phyloP scores from a whole-genome alignment of 805 yeast genomes.

The Candida hungchunana region DNA sequence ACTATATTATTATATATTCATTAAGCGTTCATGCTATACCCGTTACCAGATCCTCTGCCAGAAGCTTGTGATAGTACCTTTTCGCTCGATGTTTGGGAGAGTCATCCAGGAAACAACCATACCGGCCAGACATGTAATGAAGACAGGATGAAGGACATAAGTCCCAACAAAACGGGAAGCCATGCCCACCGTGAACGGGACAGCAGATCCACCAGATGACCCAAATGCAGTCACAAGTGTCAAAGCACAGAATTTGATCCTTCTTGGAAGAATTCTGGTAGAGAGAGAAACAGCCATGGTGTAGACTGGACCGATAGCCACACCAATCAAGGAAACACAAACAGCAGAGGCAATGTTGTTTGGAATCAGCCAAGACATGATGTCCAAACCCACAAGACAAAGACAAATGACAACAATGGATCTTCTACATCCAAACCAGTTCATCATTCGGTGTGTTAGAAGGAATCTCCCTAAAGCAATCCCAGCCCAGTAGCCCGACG shows the following conservation, averaged over 20 bases:
- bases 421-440: slow-evolving; percentile 39
- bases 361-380: slow-evolving; percentile 46
- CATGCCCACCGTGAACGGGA: slow-evolving; percentile 50
- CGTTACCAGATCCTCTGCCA: slow-evolving; percentile 25
- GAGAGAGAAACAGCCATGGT: slow-evolving; percentile 44
- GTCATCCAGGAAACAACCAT: slow-evolving; percentile 37
- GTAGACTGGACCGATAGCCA: slow-evolving; percentile 55
- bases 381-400: slow-evolving; percentile 34
- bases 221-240: slow-evolving; percentile 53
- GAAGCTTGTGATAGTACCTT: slow-evolving; percentile 13
- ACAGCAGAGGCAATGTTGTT: slow-evolving; percentile 42
- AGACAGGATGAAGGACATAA: slow-evolving; percentile 45
- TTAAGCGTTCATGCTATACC: too few species aligned
- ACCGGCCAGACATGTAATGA: slow-evolving; percentile 32
- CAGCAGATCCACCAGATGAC: slow-evolving; percentile 49
- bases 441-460: slow-evolving; percentile 38
- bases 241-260: slow-evolving; percentile 44
- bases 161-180: slow-evolving; percentile 42
- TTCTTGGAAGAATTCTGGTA: slow-evolving; percentile 43
- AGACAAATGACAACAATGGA: slow-evolving; percentile 34
- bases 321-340: slow-evolving; percentile 42
- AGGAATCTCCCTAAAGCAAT: slow-evolving; percentile 51
- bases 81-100: slow-evolving; percentile 41
- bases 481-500: slow-evolving; percentile 66
- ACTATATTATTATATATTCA: too few species aligned